These are phyloP conservation scores for Penicillium atrosanguineum DNA, from an alignment of 495 filamentous ascomycete genomes.

Conservation along the genomic window DNA sequence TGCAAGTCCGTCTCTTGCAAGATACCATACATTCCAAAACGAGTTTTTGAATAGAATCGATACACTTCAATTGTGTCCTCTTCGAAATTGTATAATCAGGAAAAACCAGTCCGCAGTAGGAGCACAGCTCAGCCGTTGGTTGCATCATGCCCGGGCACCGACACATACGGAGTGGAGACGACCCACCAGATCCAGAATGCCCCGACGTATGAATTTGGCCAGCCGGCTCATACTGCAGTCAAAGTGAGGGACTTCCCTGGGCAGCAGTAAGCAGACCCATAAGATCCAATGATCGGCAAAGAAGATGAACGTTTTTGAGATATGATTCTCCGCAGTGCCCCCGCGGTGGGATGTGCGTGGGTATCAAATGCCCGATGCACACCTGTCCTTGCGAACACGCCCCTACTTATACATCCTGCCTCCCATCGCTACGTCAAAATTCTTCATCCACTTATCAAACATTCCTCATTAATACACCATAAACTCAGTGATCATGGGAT, in stretches of 20 bases:
- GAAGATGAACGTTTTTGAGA: conserved; percentile 9
- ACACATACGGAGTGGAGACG: conserved; percentile 9
- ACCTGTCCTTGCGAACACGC: conserved; percentile 7
- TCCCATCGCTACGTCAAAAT: background rate
- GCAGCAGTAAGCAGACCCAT: conserved; percentile 1
- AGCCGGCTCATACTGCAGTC: conserved; percentile 3
- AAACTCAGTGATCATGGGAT: conserved; percentile 21
- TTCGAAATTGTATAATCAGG: no score
- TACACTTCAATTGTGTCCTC: background rate
- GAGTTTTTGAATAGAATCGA: background rate
- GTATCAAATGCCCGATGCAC: conserved; percentile 10
- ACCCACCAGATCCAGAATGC: conserved; percentile 7
- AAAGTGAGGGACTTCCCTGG: conserved; percentile 1
- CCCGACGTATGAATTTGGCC: conserved; percentile 8
- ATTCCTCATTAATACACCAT: background rate
- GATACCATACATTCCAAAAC: no score
- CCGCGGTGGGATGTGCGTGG: conserved; percentile 24
- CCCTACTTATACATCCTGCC: conserved; percentile 2
- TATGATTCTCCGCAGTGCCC: conserved; percentile 28
- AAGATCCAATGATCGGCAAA: conserved; percentile 9
- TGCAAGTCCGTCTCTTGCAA: no score
- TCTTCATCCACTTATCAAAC: background rate
- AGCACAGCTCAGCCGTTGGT: conserved; percentile 4
- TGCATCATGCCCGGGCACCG: conserved; percentile 9
- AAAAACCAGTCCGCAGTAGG: background rate